Percentiles rank a stretch among this genome's conserved stretches.
These are phyloP conservation scores for Talaromyces islandicus DNA, from an alignment of 2,329 filamentous ascomycete genomes.

Conservation along the genomic window DNA sequence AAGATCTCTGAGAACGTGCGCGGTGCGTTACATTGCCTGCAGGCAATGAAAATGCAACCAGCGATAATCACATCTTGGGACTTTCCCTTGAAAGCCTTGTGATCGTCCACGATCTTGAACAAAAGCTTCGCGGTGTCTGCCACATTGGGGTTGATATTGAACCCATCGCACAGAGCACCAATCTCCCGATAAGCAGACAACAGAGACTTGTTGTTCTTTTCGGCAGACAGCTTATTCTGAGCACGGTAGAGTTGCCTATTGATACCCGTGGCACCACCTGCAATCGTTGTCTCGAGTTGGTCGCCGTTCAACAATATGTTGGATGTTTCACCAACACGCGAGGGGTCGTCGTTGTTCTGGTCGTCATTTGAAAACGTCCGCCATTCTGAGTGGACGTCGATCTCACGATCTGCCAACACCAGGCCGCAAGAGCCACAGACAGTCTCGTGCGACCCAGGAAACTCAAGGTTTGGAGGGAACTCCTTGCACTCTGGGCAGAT, in stretches of 20 bases:
- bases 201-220: slow-evolving; percentile 77
- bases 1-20: slow-evolving; percentile 94
- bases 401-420: slow-evolving; percentile 82
- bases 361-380: slow-evolving; percentile 98
- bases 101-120: slow-evolving; percentile 90
- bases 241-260: slow-evolving; percentile 73
- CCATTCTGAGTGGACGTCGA: slow-evolving; percentile 97
- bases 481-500: slow-evolving; percentile 90
- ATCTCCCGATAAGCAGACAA: slow-evolving; percentile 85
- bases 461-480: slow-evolving; percentile 82
- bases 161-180: slow-evolving; percentile 75
- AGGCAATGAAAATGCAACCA: slow-evolving; percentile 95
- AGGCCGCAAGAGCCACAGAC: slow-evolving; percentile 89
- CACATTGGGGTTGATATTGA: slow-evolving; percentile 72
- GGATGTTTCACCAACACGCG: slow-evolving; percentile 90
- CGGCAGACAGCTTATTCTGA: slow-evolving; percentile 72
- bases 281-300: slow-evolving; percentile 82
- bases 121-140: slow-evolving; percentile 89
- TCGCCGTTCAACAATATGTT: slow-evolving; percentile 87
- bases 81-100: slow-evolving; percentile 92
- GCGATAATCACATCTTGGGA: slow-evolving; percentile 89
- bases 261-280: slow-evolving; percentile 68
- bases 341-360: slow-evolving; percentile 91
- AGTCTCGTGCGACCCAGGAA: slow-evolving; percentile 89
- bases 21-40: slow-evolving; percentile 77